Base-by-base conservation (phyloP, 495 filamentous ascomycete species). In the Tuber calosporum region DNA sequence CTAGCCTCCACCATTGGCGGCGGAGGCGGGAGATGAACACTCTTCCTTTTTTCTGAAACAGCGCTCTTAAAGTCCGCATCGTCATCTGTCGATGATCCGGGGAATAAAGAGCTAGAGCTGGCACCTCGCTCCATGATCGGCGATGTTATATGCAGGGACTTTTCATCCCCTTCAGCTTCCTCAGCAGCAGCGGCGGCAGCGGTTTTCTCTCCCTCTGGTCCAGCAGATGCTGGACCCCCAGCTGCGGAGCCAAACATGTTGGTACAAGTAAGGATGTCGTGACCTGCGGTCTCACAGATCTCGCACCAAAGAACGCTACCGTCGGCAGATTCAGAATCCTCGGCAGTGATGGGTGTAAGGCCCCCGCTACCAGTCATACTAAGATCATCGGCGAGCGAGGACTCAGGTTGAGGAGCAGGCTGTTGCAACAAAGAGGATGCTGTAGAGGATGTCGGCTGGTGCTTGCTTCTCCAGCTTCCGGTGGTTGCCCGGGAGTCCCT, bases 251-350 rank as follows among this genome's bases (percentile, higher is more conserved):
- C 88, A 80, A 94, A 93, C 88, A 96, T 93, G 80, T 90, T 95
- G 42, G 92, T 92, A 84, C 94, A 98, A 30, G 89, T 95, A 45
- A 98, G 83, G 74, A 98, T 96, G 76, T 98, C 94, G 78, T 98
- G 94, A 22, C 94, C 94, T n/a, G 87, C 86, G 2, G 90, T 91
- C 83, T 98, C 94, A 82, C 94, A 97, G 69, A 98, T 94, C 83
- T 98, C 94, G 84, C 94, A 98, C 92, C 94, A 97, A 73, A 94
- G 86, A 36, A 70, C 69, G 19, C 68, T 72, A 22, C 73, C 72
- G 13, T 76, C 76, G 13, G 70, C 75, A 34, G 53, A 62, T 20
- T 78, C 76, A 7, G 76, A 77, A 66, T 72, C 71, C 43, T 77
- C 76, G 0, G 76, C 75, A 41, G 76, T 78, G 26, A 77, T 78